Percentiles rank a stretch among this genome's conserved stretches.
Evolutionary conservation across 2,329 filamentous ascomycete genomes (phyloP).

Genomic region (Fusarium mangiferae): DNA sequence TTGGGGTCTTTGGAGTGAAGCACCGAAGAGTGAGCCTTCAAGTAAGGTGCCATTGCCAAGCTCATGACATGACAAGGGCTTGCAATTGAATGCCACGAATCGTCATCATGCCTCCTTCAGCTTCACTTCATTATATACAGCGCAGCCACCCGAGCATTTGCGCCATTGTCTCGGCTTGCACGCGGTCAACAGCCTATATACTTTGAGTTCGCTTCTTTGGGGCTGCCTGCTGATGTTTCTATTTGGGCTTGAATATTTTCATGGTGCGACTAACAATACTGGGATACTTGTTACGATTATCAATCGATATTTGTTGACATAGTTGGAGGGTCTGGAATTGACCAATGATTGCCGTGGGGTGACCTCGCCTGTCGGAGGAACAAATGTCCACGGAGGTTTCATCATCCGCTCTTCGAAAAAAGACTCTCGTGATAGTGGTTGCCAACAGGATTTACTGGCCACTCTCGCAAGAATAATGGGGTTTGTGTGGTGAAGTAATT

Average conservation of each 20-base stretch:
- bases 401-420: not conserved
- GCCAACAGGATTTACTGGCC: accelerated
- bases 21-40: accelerated
- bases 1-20: not conserved
- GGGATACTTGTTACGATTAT: not conserved
- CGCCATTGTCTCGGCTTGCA: not conserved
- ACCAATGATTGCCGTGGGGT: not conserved
- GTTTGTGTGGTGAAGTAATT: not conserved
- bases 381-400: not conserved
- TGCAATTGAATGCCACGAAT: not conserved
- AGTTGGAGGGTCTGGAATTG: too few species aligned
- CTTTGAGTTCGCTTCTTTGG: accelerated
- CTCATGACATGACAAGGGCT: not conserved
- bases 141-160: accelerated
- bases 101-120: not conserved
- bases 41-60: too few species aligned
- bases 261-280: too few species aligned
- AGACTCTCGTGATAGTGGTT: not conserved
- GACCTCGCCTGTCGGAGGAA: not conserved
- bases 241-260: not conserved
- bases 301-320: not conserved
- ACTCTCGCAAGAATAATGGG: too few species aligned
- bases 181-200: accelerated
- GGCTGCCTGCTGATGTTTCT: accelerated
- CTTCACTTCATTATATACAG: not conserved